Evolutionary conservation across 1,139 yeast genomes (phyloP), one percentile per base, ranked within the genome.

Genomic region (Yamadazyma sp.): DNA sequence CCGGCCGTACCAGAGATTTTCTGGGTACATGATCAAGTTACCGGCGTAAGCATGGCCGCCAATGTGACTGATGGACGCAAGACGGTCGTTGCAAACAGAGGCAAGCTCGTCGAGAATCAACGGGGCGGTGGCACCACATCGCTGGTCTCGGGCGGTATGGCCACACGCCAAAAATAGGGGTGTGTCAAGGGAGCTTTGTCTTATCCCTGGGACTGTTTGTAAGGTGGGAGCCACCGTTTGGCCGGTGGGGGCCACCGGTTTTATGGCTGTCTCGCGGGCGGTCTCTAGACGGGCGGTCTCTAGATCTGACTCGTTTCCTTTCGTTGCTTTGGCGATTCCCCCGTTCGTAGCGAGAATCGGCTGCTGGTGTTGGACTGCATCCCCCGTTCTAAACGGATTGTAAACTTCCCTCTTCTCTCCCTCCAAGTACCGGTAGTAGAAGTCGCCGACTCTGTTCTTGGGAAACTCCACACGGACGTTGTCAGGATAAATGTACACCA

Each of bases 41-140:
- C 92, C 94, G 2, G 94, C 92, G 56, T 79, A 85, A 1, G 72
- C 85, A 55, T 85, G 94, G 0, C 94, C 94, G 0, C 92, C 91
- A 32, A 85, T 66, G 55, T 85, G 94, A 9, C 87, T 78, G 1
- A 83, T 66, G 14, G 73, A 54, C 0, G 87, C 87, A 15, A 81
- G 70, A n/a, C 33, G 30, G 11, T 42, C 39, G 12, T 39, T 20
- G 33, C 38, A 22, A 17, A 39, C 38, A 26, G 37, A 12, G 4
- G 36, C 22, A 3, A 84, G 77, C 55, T 84, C 89, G 4, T 63
- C 51, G 31, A 59, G 54, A 0, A 85, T 54, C 15, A 78, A 39
- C 0, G 88, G 88, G 0, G 84, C 91, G 9, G 81, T 50, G 15
- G 59, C 51, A 0, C 91, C 92, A 61, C 94, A 85, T 33, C 94